Evolutionary conservation across 192 early-diverging fungal genomes (phyloP).

Genomic region (Coemansia sp.): DNA sequence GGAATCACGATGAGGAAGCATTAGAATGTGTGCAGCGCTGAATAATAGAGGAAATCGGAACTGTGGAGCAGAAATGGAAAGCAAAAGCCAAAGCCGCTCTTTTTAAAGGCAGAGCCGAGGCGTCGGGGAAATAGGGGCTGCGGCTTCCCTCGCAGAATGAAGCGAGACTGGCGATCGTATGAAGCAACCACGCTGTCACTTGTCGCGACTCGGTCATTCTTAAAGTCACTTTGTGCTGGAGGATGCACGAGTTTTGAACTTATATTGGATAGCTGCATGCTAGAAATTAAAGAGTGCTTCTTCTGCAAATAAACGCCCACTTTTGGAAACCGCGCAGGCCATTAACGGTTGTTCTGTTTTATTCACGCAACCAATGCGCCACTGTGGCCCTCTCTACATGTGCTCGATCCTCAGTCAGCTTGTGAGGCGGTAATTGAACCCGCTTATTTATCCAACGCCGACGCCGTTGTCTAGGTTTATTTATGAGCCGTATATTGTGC

Average conservation of each 20-base stretch:
- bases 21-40: not conserved
- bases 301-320: not conserved
- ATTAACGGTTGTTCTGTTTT: not conserved
- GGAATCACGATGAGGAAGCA: not conserved
- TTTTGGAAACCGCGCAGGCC: not conserved
- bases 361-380: not conserved
- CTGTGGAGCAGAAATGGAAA: not conserved
- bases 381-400: not conserved
- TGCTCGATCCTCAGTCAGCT: not conserved
- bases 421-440: not conserved
- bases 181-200: not conserved
- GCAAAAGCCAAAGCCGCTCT: not conserved
- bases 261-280: not conserved
- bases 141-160: not conserved
- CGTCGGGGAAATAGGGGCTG: not conserved
- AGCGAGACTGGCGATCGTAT: not conserved
- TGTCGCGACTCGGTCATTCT: not conserved
- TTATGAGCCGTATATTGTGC: not conserved
- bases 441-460: not conserved
- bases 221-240: not conserved
- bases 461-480: not conserved
- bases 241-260: not conserved
- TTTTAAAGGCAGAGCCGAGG: not conserved
- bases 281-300: not conserved
- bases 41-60: not conserved